Conservation (phyloP, 2,329 filamentous ascomycete species). For the Ascochyta rabiei region DNA sequence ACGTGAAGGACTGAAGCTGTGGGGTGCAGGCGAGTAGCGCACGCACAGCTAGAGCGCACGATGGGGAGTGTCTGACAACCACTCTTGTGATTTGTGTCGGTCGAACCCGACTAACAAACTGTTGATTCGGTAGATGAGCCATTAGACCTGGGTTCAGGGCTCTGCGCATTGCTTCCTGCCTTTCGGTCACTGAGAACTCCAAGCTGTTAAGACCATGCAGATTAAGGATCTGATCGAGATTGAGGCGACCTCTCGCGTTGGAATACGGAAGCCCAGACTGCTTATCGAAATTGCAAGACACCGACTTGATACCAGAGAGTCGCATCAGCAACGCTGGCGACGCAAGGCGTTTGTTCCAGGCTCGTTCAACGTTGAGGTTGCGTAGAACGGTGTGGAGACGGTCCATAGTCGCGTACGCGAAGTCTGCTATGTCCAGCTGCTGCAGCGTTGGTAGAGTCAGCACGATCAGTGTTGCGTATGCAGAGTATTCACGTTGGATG, state of each 20-base stretch:
- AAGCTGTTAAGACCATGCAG: conserved; percentile 22
- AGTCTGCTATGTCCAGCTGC: conserved; percentile 26
- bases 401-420: conserved; percentile 25
- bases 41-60: conserved; percentile 8
- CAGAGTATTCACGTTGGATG: conserved; percentile 31
- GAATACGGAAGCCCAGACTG: conserved; percentile 21
- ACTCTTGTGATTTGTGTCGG: conserved; percentile 29
- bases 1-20: conserved; percentile 31
- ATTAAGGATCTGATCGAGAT: conserved; percentile 23
- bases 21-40: conserved; percentile 21
- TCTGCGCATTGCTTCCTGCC: not conserved
- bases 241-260: not conserved
- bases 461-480: conserved; percentile 31
- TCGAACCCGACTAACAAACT: conserved; percentile 3
- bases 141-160: not conserved
- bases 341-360: conserved; percentile 12
- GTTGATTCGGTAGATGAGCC: not conserved
- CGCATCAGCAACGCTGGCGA: conserved; percentile 18
- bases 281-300: conserved; percentile 29
- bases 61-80: conserved; percentile 26
- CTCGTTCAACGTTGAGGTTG: conserved; percentile 17
- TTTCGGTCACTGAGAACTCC: conserved; percentile 21
- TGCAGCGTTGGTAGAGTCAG: conserved; percentile 27
- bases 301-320: conserved; percentile 24
- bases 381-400: conserved; percentile 24